Conservation (phyloP, 169 alveolate genomes). For the Eimeria acervulina region DNA sequence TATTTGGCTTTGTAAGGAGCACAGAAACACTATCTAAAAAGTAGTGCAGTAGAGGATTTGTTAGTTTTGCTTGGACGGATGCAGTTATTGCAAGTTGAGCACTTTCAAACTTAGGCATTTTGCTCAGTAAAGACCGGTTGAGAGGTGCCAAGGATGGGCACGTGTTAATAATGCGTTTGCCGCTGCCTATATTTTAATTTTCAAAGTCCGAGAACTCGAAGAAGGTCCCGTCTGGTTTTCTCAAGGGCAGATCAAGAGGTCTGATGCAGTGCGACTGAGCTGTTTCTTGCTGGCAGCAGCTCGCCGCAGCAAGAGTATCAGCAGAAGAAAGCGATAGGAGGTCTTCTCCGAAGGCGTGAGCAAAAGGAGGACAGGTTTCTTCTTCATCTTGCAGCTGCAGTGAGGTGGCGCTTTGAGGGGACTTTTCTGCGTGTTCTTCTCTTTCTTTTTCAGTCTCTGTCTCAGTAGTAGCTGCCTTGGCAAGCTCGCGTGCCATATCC, state of each 20-base stretch:
- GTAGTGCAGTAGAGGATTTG: not conserved
- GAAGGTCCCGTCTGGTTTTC: not conserved
- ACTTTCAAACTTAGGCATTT: not conserved
- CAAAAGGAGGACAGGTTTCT: not conserved
- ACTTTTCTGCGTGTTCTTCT: not conserved
- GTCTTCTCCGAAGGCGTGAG: not conserved
- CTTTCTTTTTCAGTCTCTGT: not conserved
- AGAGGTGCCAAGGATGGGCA: too few relatives aligned
- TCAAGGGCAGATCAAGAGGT: conserved; percentile 8
- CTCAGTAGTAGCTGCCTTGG: not conserved
- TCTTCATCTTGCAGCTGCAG: conserved; percentile 36
- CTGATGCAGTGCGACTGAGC: not conserved
- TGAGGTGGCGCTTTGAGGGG: not conserved
- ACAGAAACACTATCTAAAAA: too few relatives aligned
- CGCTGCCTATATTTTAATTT: not conserved
- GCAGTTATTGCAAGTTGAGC: not conserved
- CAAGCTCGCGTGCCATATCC: conserved; percentile 22
- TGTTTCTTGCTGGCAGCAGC: not conserved
- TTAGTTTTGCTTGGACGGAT: not conserved
- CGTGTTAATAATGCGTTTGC: not conserved
- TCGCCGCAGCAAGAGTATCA: not conserved
- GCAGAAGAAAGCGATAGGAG: not conserved
- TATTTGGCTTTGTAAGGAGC: too few relatives aligned
- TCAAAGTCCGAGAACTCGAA: not conserved
- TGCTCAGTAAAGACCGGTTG: not conserved